phyloP scores from a whole-genome alignment of 2,329 filamentous ascomycete genomes.

The Nectriaceae sp. region DNA sequence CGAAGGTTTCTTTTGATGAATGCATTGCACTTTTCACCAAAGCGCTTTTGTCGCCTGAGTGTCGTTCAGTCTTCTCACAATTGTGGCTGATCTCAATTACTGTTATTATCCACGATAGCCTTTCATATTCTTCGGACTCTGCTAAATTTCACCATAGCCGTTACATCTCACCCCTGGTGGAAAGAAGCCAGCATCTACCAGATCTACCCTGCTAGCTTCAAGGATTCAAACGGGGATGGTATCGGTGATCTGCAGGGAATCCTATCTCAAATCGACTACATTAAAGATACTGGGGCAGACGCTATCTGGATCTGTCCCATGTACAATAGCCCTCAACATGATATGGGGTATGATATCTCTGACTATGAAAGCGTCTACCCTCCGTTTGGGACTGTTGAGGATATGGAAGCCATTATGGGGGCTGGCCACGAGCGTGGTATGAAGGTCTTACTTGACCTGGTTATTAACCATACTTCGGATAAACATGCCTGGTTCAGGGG shows the following conservation, averaged over 20 bases:
- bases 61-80: too few relatives aligned
- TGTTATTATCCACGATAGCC: too few relatives aligned
- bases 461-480: constrained; percentile 74
- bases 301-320: constrained; percentile 69
- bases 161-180: constrained; percentile 45
- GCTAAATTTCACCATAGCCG: not conserved
- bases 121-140: not conserved
- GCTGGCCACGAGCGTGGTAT: constrained; percentile 63
- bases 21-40: too few relatives aligned
- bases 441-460: constrained; percentile 72
- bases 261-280: constrained; percentile 60
- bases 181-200: constrained; percentile 47
- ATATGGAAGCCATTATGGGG: constrained; percentile 63
- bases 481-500: constrained; percentile 54
- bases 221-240: constrained; percentile 59
- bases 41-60: too few relatives aligned
- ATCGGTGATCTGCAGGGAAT: constrained; percentile 64
- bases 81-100: too few relatives aligned
- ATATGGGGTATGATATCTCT: constrained; percentile 73
- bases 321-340: constrained; percentile 62
- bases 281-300: constrained; percentile 62
- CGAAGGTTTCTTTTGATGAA: too few relatives aligned
- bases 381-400: constrained; percentile 66
- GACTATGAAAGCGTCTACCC: constrained; percentile 67
- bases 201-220: constrained; percentile 59